phyloP scores from a whole-genome alignment of 1,284 basidiomycete species.

The Stereum hirsutum region DNA sequence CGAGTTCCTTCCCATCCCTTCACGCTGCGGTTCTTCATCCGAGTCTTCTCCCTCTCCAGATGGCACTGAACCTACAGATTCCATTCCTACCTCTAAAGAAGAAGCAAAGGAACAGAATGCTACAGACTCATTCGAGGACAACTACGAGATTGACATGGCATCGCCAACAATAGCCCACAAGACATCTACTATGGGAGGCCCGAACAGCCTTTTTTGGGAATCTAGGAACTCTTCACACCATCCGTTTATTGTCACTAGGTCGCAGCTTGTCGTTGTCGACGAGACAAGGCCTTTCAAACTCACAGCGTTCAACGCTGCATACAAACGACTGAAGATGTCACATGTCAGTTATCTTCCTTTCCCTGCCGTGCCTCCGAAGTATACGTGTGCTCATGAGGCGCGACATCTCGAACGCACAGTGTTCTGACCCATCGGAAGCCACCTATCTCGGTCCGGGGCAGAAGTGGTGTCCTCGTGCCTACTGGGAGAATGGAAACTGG shows the following conservation, averaged over 20 bases:
- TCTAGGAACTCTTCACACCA: not conserved
- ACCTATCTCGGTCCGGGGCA: not conserved
- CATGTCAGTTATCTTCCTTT: not conserved
- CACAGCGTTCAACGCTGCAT: not conserved
- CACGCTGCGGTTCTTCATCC: too few species aligned
- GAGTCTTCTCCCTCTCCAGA: too few species aligned
- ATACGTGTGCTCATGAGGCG: not conserved
- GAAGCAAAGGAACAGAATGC: not conserved
- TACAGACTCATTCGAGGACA: not conserved
- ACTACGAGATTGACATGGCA: not conserved
- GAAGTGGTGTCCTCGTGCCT: not conserved
- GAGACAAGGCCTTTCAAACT: not conserved
- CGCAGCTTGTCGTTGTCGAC: not conserved
- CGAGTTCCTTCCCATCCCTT: not conserved
- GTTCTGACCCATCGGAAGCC: not conserved
- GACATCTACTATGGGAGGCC: too few species aligned
- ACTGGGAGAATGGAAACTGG: not conserved
- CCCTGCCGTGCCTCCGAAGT: too few species aligned
- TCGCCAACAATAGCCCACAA: too few species aligned
- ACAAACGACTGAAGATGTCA: not conserved
- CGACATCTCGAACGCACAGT: not conserved
- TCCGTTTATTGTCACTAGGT: not conserved
- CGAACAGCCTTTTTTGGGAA: too few species aligned
- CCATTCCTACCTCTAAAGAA: too few species aligned
- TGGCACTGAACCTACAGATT: too few species aligned